Evolutionary conservation across 1,284 basidiomycete species (phyloP).

Genomic region (Bondarzewia mesenterica): DNA sequence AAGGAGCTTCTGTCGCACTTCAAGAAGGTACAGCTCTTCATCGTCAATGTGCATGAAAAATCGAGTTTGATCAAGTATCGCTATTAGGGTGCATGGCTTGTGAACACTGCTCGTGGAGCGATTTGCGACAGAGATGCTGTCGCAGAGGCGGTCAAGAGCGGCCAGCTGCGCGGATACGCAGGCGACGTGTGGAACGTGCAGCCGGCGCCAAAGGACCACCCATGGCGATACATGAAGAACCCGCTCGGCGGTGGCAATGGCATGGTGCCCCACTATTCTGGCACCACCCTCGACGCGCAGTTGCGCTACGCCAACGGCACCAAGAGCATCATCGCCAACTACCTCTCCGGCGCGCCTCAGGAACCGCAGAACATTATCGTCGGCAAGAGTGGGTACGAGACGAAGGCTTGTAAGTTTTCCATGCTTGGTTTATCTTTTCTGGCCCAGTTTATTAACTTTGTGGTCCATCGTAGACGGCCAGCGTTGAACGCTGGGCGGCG

Average conservation of each 20-base stretch:
- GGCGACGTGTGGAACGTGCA: constrained; percentile 77
- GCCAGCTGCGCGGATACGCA: constrained; percentile 67
- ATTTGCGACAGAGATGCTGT: constrained; percentile 85
- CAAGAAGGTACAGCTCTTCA: constrained; percentile 51
- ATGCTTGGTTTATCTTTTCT: not conserved
- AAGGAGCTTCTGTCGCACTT: constrained; percentile 80
- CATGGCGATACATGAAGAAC: constrained; percentile 82
- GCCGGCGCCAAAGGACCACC: constrained; percentile 80
- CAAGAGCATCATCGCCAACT: constrained; percentile 76
- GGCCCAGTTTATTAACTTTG: not conserved
- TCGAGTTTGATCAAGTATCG: no score
- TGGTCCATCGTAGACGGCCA: constrained; percentile 1
- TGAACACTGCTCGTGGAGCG: constrained; percentile 93
- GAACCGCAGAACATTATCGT: constrained; percentile 80
- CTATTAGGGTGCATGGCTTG: constrained; percentile 67
- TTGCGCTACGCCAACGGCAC: constrained; percentile 80
- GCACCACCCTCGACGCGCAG: constrained; percentile 91
- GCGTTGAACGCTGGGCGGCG: constrained; percentile 8
- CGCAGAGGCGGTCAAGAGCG: constrained; percentile 69
- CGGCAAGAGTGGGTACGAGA: constrained; percentile 53
- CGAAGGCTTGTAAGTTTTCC: constrained; percentile 50
- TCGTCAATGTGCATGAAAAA: no score
- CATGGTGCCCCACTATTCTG: constrained; percentile 84
- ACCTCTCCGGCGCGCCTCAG: constrained; percentile 62
- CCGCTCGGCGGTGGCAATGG: constrained; percentile 75